Percentiles rank a stretch among this genome's conserved stretches.
Evolutionary conservation across 2,329 filamentous ascomycete genomes (phyloP).

Genomic region (Penicillium sp.): DNA sequence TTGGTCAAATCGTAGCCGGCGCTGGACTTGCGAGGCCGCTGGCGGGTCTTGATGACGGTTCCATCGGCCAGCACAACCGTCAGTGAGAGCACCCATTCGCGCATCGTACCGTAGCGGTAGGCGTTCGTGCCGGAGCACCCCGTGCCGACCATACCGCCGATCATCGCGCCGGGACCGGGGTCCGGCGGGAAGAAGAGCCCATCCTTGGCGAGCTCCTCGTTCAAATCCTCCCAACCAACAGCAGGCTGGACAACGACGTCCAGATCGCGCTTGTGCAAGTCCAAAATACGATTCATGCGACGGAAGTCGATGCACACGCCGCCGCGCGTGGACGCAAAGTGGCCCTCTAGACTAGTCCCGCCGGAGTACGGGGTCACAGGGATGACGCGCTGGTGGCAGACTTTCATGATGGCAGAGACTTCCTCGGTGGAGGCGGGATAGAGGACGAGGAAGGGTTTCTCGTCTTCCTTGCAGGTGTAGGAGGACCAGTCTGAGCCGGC

Average conservation of each 20-base stretch:
- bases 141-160: conserved; percentile 68
- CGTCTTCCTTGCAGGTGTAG: conserved; percentile 44
- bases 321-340: conserved; percentile 79
- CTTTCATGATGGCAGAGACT: conserved; percentile 82
- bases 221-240: conserved; percentile 83
- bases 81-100: conserved; percentile 85
- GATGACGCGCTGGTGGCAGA: conserved; percentile 78
- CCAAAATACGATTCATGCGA: conserved; percentile 78
- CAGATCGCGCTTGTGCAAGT: conserved; percentile 74
- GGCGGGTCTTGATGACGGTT: conserved; percentile 84
- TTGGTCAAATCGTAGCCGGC: conserved; percentile 91
- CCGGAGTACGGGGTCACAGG: conserved; percentile 87
- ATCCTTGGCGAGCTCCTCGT: conserved; percentile 71
- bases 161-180: conserved; percentile 87
- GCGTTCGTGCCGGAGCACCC: conserved; percentile 75
- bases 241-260: conserved; percentile 78
- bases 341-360: conserved; percentile 85
- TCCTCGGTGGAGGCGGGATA: conserved; percentile 78
- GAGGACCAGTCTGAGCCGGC: conserved; percentile 66
- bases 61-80: conserved; percentile 90
- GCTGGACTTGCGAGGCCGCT: conserved; percentile 83
- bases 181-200: conserved; percentile 91
- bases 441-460: conserved; percentile 63
- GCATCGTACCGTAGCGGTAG: conserved; percentile 92
- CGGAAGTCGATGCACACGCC: conserved; percentile 86